Evolutionary conservation across 139 green algal species (phyloP).

Genomic region (Gonium pectorale): DNA sequence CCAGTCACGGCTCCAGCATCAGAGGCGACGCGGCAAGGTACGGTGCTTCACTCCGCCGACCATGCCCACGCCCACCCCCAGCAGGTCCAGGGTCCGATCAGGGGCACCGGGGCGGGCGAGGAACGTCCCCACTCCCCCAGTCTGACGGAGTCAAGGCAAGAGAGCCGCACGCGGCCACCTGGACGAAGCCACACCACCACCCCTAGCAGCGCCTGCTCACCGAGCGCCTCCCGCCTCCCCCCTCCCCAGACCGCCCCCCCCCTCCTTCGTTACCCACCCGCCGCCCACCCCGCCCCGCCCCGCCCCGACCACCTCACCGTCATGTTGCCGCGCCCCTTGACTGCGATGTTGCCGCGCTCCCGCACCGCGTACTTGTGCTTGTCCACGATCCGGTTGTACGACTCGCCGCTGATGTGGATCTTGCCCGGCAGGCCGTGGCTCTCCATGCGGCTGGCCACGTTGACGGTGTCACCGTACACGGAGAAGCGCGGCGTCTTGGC

Average conservation of each 20-base stretch:
- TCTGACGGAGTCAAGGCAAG: too few relatives aligned
- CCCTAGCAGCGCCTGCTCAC: too few relatives aligned
- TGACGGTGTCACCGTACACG: slow-evolving; percentile 42
- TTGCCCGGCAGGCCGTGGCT: slow-evolving; percentile 41
- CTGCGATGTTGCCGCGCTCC: slow-evolving; percentile 40
- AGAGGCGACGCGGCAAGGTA: too few relatives aligned
- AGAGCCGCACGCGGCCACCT: too few relatives aligned
- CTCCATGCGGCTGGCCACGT: slow-evolving; percentile 46
- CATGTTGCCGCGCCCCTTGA: slow-evolving; percentile 41
- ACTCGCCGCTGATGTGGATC: slow-evolving; percentile 40
- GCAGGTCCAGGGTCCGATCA: too few relatives aligned
- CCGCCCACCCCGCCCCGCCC: background rate
- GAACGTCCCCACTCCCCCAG: too few relatives aligned
- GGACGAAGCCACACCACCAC: too few relatives aligned
- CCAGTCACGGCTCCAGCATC: too few relatives aligned
- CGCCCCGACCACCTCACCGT: slow-evolving; percentile 35
- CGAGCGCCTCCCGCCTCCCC: too few relatives aligned
- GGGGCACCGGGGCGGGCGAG: too few relatives aligned
- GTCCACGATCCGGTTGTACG: slow-evolving; percentile 28
- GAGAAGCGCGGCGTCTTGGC: slow-evolving; percentile 40
- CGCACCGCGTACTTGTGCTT: slow-evolving; percentile 34
- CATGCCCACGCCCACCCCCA: too few relatives aligned
- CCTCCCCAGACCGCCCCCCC: background rate
- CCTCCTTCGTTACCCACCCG: background rate
- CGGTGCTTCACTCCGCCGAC: too few relatives aligned